Conservation (phyloP, 257 asterid genomes). For the Capsicum pubescens region DNA sequence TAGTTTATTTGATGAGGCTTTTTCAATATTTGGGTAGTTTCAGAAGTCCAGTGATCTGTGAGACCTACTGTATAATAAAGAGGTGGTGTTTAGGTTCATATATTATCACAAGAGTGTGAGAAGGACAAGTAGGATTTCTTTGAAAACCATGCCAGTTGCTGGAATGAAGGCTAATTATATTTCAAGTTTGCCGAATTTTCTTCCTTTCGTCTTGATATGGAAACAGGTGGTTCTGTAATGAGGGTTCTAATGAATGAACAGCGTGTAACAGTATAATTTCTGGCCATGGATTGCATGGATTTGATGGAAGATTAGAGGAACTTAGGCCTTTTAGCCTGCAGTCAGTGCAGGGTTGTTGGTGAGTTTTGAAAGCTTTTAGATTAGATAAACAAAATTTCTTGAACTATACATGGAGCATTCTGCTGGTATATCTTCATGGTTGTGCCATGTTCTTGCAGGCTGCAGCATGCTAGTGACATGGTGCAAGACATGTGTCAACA, state of each 20-base stretch:
- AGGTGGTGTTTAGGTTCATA: background rate
- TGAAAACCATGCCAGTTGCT: background rate
- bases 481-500: background rate
- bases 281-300: background rate
- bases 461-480: constrained; percentile 22
- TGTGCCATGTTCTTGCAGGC: constrained; percentile 15
- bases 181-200: background rate
- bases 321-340: constrained; percentile 4
- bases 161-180: constrained; percentile 1
- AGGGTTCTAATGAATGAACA: background rate
- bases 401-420: background rate
- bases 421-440: background rate
- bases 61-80: background rate
- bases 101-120: background rate
- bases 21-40: background rate
- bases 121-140: background rate
- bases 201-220: constrained; percentile 1
- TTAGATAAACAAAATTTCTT: background rate
- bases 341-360: background rate
- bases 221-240: background rate
- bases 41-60: background rate
- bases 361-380: background rate
- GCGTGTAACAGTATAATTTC: background rate
- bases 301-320: background rate
- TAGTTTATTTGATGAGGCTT: background rate